phyloP scores from a whole-genome alignment of 495 filamentous ascomycete genomes.

The Lepidopterella palustris region DNA sequence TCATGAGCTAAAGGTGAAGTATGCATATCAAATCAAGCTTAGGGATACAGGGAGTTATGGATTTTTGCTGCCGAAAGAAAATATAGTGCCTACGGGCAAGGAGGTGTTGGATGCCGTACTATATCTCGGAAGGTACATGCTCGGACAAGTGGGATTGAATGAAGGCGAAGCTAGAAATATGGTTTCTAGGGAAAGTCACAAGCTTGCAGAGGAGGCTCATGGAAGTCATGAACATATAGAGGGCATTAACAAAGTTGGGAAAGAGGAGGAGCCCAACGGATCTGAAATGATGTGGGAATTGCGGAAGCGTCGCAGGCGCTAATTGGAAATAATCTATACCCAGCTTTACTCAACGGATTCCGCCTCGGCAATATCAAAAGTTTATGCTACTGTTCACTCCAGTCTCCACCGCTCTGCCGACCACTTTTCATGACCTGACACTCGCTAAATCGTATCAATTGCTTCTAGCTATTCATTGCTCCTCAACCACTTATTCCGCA shows the following conservation, averaged over 20 bases:
- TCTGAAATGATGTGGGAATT: too few species aligned
- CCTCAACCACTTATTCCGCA: too few species aligned
- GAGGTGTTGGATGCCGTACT: conserved; percentile 76
- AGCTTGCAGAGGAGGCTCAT: background rate
- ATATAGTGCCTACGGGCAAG: conserved; percentile 85
- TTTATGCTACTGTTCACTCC: too few species aligned
- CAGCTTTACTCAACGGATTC: too few species aligned
- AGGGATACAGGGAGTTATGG: conserved; percentile 93
- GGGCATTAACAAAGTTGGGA: background rate
- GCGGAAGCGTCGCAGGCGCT: too few species aligned
- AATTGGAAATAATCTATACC: too few species aligned
- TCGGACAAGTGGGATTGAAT: conserved; percentile 44
- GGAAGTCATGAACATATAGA: background rate
- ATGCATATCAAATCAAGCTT: conserved; percentile 90
- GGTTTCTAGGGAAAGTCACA: background rate
- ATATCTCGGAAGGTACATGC: conserved; percentile 71
- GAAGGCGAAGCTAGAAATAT: background rate
- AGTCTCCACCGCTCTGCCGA: too few species aligned
- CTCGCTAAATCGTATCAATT: too few species aligned
- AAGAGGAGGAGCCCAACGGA: background rate
- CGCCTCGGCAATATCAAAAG: too few species aligned
- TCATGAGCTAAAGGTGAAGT: conserved; percentile 72
- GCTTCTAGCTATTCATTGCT: too few species aligned
- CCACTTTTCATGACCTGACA: too few species aligned
- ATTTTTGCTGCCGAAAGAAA: conserved; percentile 77